These are phyloP conservation scores for Kuraishia floccosa DNA, from an alignment of 805 yeast genomes.

Conservation along the genomic window DNA sequence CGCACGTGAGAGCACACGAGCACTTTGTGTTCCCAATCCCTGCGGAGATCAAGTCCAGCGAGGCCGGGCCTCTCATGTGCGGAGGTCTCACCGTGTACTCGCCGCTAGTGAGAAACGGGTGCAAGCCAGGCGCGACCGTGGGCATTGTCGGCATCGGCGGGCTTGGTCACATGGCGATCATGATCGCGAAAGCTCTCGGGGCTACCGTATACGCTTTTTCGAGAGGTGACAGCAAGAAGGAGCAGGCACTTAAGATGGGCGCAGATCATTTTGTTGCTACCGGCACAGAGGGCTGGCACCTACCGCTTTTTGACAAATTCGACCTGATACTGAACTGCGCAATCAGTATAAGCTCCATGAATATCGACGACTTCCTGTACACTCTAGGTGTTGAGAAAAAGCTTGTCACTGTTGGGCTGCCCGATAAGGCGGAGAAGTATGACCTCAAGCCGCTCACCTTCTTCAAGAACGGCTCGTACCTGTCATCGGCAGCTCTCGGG, in stretches of 20 bases:
- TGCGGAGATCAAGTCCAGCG: slow-evolving; percentile 24
- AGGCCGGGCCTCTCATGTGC: slow-evolving; percentile 39
- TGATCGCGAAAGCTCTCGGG: slow-evolving; percentile 31
- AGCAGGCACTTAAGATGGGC: slow-evolving; percentile 26
- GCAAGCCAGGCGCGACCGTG: slow-evolving; percentile 20
- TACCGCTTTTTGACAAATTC: slow-evolving; percentile 17
- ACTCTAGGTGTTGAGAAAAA: slow-evolving; percentile 23
- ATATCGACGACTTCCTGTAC: slow-evolving; percentile 21
- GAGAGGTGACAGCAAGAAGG: slow-evolving; percentile 26
- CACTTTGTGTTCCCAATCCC: slow-evolving; percentile 34
- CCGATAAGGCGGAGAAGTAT: slow-evolving; percentile 24
- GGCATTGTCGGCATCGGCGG: slow-evolving; percentile 36
- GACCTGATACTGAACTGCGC: slow-evolving; percentile 33
- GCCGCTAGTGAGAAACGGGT: slow-evolving; percentile 31
- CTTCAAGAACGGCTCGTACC: slow-evolving; percentile 29
- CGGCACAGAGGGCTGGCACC: slow-evolving; percentile 31
- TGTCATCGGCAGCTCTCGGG: slow-evolving; percentile 36
- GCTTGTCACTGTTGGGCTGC: slow-evolving; percentile 38
- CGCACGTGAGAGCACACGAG: slow-evolving; percentile 35
- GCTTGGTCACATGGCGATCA: slow-evolving; percentile 34
- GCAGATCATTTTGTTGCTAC: slow-evolving; percentile 34
- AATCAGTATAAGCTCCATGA: slow-evolving; percentile 22
- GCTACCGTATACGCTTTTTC: slow-evolving; percentile 33
- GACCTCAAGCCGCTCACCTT: slow-evolving; percentile 39
- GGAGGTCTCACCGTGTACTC: slow-evolving; percentile 41